These are phyloP conservation scores for Trematosphaeria pertusa DNA, from an alignment of 2,329 filamentous ascomycete genomes.

Conservation along the genomic window DNA sequence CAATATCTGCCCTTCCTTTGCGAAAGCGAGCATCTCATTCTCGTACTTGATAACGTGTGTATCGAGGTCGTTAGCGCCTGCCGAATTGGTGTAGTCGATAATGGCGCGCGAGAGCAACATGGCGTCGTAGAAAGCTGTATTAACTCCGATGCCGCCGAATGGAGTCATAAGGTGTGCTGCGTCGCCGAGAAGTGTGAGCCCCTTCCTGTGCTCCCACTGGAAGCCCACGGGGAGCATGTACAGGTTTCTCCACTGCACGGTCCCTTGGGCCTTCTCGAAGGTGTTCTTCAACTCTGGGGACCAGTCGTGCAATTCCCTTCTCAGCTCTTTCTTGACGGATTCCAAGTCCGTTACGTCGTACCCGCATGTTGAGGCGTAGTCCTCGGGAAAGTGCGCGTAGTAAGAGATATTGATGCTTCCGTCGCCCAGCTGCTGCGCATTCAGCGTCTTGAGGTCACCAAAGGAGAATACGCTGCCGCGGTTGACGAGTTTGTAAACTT, in stretches of 20 bases:
- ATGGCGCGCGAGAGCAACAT: slow-evolving; percentile 45
- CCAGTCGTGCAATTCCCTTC: slow-evolving; percentile 40
- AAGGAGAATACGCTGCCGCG: slow-evolving; percentile 41
- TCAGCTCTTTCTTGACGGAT: slow-evolving; percentile 22
- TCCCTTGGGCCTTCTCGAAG: slow-evolving; percentile 30
- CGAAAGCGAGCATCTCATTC: slow-evolving; percentile 46
- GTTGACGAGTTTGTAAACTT: slow-evolving; percentile 43
- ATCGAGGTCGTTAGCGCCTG: slow-evolving; percentile 27
- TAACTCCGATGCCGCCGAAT: slow-evolving; percentile 48
- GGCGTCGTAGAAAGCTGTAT: slow-evolving; percentile 47
- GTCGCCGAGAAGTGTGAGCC: slow-evolving; percentile 51
- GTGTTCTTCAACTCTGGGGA: slow-evolving; percentile 32
- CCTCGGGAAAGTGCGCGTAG: slow-evolving; percentile 28
- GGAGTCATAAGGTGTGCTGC: slow-evolving; percentile 51
- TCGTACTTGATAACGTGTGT: slow-evolving; percentile 41
- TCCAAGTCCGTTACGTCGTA: slow-evolving; percentile 29
- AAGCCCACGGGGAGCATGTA: slow-evolving; percentile 51
- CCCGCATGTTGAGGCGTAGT: slow-evolving; percentile 27
- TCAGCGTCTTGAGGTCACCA: slow-evolving; percentile 35
- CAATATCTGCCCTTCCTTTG: slow-evolving; percentile 40
- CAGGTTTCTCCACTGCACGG: slow-evolving; percentile 33
- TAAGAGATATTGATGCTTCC: slow-evolving; percentile 37
- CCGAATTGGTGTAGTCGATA: slow-evolving; percentile 24
- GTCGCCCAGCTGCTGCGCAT: slow-evolving; percentile 44
- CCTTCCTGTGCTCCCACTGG: slow-evolving; percentile 43